These are phyloP conservation scores for Pulveroboletus ridleyi DNA, from an alignment of 1,284 basidiomycete genomes.

Conservation along the genomic window DNA sequence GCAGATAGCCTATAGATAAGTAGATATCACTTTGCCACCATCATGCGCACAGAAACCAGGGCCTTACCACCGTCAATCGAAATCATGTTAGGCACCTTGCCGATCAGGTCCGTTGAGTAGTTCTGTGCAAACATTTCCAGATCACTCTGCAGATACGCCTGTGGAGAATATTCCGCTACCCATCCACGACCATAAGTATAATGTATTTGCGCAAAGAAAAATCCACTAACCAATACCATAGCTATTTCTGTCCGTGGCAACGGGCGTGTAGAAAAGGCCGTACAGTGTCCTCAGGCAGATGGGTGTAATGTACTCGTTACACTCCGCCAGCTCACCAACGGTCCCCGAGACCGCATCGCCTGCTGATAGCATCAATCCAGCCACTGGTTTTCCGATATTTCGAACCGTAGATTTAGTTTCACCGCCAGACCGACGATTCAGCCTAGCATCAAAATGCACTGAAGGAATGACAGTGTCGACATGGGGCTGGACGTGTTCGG, in stretches of 20 bases:
- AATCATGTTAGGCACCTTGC: slow-evolving; percentile 41
- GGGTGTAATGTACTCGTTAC: slow-evolving; percentile 50
- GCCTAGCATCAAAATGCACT: slow-evolving; percentile 43
- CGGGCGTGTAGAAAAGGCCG: slow-evolving; percentile 47
- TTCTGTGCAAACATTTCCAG: slow-evolving; percentile 51
- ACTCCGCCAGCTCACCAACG: slow-evolving; percentile 34
- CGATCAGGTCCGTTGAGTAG: slow-evolving; percentile 43
- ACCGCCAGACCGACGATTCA: slow-evolving; percentile 18
- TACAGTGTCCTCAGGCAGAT: slow-evolving; percentile 54
- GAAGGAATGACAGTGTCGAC: slow-evolving; percentile 52
- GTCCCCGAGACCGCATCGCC: slow-evolving; percentile 35
- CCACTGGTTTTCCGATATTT: slow-evolving; percentile 38
- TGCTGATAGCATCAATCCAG: slow-evolving; percentile 5
- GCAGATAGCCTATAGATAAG: slow-evolving; percentile 29
- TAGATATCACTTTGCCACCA: neutral
- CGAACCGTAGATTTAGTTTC: neutral
- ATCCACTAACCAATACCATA: slow-evolving; percentile 51
- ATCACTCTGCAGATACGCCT: slow-evolving; percentile 49
- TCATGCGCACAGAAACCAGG: neutral
- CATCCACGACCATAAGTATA: neutral
- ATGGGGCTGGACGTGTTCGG: slow-evolving; percentile 47
- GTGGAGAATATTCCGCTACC: slow-evolving; percentile 54
- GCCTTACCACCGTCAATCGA: slow-evolving; percentile 53
- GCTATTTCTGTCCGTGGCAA: slow-evolving; percentile 47
- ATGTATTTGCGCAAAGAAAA: neutral